Evolutionary conservation across 768 basidiomycete species (phyloP), one percentile per base, ranked within the genome.

Genomic region (Fomitopsis serialis): DNA sequence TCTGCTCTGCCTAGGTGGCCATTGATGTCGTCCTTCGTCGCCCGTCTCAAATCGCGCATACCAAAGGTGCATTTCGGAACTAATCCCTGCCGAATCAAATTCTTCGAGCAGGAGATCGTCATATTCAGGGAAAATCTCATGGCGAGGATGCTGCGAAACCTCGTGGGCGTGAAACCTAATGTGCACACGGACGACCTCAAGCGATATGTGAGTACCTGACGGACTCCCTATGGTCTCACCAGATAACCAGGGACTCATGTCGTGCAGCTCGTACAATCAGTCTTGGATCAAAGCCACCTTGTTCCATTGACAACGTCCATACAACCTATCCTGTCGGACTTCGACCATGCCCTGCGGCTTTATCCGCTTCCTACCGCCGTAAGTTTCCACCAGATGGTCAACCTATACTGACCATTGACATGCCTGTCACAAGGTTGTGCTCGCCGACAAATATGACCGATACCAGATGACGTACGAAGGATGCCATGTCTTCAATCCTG

Each of bases 401-500:
- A 10, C 17, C 3, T 2, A 23, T 17, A n/a, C 17, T 19, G 10
- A 13, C 21, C 6, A 3, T 13, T 50, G 36, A 19, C 32, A 15
- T 29, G 42, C 32, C 27, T 42, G 17, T 10, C 29, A 24, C 17
- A 56, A 97, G 94, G 76, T 98, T 19, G 77, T 98, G 29, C 80
- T 99, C 12, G 97, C 97, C 1, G 97, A 99, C 72, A 94, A 88
- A 69, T 97, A 98, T 64, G 95, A 97, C 66, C 82, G 89, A 45
- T 99, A 92, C 68, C 92, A 97, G 62, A 77, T 97, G 58, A 98
- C 95, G 1, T 99, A 99, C 67, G 94, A 95, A 54, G 93, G 93
- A 11, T 98, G 97, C 62, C 97, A 98, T 70, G 97, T 98, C 24
- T 94, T 98, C 77, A 99, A 99, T 67, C 97, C 97, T 0, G 95